Evolutionary conservation across 129 eudicot genomes (phyloP).

Genomic region (Chrysanthemum lavandulifolium): DNA sequence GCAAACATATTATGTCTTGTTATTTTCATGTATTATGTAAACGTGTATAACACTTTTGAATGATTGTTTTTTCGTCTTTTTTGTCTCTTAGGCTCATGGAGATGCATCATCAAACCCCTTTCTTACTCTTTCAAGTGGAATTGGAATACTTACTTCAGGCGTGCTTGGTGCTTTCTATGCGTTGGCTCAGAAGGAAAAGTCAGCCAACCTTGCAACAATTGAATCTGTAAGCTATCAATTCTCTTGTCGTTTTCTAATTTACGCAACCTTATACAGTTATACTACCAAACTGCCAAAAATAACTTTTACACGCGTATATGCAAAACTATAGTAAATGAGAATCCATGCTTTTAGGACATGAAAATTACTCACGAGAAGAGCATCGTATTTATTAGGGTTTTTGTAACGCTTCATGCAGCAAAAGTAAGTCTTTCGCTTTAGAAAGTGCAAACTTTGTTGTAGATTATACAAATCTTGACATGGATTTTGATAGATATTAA

Average conservation of each 20-base stretch:
- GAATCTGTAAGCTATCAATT: slow-evolving; percentile 66
- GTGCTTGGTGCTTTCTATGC: slow-evolving; percentile 83
- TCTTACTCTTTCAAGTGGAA: slow-evolving; percentile 60
- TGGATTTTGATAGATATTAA: neutral
- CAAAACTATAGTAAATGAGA: neutral
- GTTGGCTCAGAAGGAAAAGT: slow-evolving; percentile 74
- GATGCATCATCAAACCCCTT: slow-evolving; percentile 55
- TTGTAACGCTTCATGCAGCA: slow-evolving; percentile 2
- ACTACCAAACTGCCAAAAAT: neutral
- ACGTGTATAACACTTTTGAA: slow-evolving; percentile 15
- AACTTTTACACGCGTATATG: neutral
- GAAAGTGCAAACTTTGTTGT: neutral
- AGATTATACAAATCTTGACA: slow-evolving; percentile 7
- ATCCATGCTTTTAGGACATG: neutral
- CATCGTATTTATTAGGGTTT: neutral
- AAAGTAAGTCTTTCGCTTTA: slow-evolving; percentile 8
- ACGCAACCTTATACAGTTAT: neutral
- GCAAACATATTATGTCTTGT: slow-evolving; percentile 2
- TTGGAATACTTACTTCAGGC: slow-evolving; percentile 72
- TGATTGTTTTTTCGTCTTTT: neutral
- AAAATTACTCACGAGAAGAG: slow-evolving; percentile 11
- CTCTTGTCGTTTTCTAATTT: neutral
- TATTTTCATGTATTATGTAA: neutral
- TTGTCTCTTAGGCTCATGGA: slow-evolving; percentile 49
- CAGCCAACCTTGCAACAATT: slow-evolving; percentile 43